Evolutionary conservation across 371 early-diverging fungal genomes (phyloP).

Genomic region (Cokeromyces recurvatus): DNA sequence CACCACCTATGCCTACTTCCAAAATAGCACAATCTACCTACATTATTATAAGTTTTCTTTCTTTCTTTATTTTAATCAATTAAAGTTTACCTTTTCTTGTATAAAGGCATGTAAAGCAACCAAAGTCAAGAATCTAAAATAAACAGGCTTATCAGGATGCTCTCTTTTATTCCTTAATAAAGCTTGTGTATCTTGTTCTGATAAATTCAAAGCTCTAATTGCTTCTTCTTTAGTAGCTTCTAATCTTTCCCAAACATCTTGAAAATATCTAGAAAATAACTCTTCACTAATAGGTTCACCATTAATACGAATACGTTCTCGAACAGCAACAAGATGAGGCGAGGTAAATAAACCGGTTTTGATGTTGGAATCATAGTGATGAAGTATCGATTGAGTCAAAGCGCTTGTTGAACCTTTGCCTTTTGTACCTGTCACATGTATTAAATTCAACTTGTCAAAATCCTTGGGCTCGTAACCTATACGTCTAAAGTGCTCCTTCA

Average conservation of each 20-base stretch:
- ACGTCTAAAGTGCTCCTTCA: conserved; percentile 58
- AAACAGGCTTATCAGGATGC: conserved; percentile 71
- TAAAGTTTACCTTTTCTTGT: conserved; percentile 56
- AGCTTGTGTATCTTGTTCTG: conserved; percentile 18
- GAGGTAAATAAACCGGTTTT: conserved; percentile 85
- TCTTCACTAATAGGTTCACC: conserved; percentile 76
- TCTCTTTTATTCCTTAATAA: conserved; percentile 33
- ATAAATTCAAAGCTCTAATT: conserved; percentile 17
- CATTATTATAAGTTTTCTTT: too few species aligned
- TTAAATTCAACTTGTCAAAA: conserved; percentile 69
- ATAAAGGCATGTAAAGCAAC: conserved; percentile 88
- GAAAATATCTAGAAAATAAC: conserved; percentile 82
- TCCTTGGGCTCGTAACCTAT: conserved; percentile 69
- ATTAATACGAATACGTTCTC: conserved; percentile 93
- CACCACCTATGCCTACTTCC: conserved; percentile 86
- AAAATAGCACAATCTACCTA: conserved; percentile 75
- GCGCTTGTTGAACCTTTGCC: conserved; percentile 87
- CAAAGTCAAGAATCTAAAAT: conserved; percentile 88
- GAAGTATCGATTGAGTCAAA: conserved; percentile 64
- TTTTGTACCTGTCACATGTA: conserved; percentile 86
- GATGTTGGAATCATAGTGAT: conserved; percentile 32
- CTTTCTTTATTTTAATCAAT: conserved; percentile 13
- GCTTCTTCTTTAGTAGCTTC: conserved; percentile 49
- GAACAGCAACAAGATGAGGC: conserved; percentile 88
- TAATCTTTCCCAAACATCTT: conserved; percentile 77